Conservation (phyloP, 2,329 filamentous ascomycete species). For the Ophiognomonia clavigignenti-juglandacearum region DNA sequence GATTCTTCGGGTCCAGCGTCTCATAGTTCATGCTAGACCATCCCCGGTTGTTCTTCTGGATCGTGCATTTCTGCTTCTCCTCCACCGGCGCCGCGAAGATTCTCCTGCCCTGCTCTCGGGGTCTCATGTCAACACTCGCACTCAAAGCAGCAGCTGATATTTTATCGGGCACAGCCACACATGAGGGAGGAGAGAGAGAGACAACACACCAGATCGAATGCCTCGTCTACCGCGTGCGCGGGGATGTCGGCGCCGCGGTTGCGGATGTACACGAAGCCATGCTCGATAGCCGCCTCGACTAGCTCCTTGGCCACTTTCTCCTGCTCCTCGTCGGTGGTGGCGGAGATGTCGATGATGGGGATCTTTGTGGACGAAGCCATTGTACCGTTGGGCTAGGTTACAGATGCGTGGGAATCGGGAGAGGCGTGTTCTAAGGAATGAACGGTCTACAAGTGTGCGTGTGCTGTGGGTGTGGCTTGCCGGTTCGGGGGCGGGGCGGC, state of each 20-base stretch:
- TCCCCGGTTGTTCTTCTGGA: slow-evolving; percentile 76
- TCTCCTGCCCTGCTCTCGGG: slow-evolving; percentile 36
- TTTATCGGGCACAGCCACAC: neutral
- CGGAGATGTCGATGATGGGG: slow-evolving; percentile 78
- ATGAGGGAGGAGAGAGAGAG: neutral
- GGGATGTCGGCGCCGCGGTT: slow-evolving; percentile 68
- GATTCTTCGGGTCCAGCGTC: slow-evolving; percentile 77
- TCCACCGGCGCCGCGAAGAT: slow-evolving; percentile 68
- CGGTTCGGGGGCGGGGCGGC: too few relatives aligned
- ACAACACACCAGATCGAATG: slow-evolving; percentile 65
- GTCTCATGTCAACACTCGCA: slow-evolving; percentile 33
- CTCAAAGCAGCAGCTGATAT: too few relatives aligned
- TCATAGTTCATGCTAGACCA: slow-evolving; percentile 88
- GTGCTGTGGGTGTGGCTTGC: too few relatives aligned
- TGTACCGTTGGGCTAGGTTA: too few relatives aligned
- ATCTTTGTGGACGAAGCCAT: slow-evolving; percentile 46
- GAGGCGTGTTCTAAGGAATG: too few relatives aligned
- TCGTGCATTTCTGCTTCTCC: slow-evolving; percentile 71
- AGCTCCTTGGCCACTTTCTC: slow-evolving; percentile 60
- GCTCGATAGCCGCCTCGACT: slow-evolving; percentile 72
- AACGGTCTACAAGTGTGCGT: too few relatives aligned
- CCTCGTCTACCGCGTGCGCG: slow-evolving; percentile 57
- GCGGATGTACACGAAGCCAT: slow-evolving; percentile 87
- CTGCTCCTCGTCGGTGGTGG: slow-evolving; percentile 43
- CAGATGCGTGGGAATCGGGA: too few relatives aligned